Percentiles rank a stretch among this genome's conserved stretches.
Evolutionary conservation across 345 rosid species (phyloP).

Genomic region (Populus alba): DNA sequence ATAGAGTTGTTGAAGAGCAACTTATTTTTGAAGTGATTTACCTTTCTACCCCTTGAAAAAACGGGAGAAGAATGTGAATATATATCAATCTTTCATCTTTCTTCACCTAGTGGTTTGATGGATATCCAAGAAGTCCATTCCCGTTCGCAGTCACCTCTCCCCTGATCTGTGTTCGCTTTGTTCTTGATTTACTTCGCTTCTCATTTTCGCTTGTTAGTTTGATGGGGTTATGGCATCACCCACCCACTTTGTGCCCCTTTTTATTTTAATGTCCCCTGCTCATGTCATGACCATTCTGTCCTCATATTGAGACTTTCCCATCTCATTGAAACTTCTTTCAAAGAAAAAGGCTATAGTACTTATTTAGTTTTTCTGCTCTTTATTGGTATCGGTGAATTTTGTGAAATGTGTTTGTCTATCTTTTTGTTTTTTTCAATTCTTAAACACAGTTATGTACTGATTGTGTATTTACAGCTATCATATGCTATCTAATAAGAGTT

Average conservation of each 20-base stretch:
- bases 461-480: not conserved
- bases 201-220: not conserved
- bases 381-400: not conserved
- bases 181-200: not conserved
- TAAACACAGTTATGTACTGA: not conserved
- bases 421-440: not conserved
- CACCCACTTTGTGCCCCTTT: not conserved
- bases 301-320: constrained; percentile 8
- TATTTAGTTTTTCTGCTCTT: not conserved
- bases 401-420: not conserved
- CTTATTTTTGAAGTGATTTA: constrained; percentile 7
- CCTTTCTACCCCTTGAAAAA: constrained; percentile 24
- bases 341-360: not conserved
- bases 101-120: not conserved
- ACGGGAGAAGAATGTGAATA: not conserved
- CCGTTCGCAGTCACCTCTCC: not conserved
- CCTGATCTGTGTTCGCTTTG: not conserved
- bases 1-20: constrained; percentile 11
- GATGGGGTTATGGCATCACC: constrained; percentile 3
- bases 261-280: not conserved
- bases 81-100: not conserved
- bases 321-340: not conserved
- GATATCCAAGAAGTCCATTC: constrained; percentile 4
- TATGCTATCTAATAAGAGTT: not conserved
- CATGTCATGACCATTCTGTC: constrained; percentile 2